Evolutionary conservation across 176 grass and related monocot genomes (phyloP).

Genomic region (Ampelocalamus luodianensis): DNA sequence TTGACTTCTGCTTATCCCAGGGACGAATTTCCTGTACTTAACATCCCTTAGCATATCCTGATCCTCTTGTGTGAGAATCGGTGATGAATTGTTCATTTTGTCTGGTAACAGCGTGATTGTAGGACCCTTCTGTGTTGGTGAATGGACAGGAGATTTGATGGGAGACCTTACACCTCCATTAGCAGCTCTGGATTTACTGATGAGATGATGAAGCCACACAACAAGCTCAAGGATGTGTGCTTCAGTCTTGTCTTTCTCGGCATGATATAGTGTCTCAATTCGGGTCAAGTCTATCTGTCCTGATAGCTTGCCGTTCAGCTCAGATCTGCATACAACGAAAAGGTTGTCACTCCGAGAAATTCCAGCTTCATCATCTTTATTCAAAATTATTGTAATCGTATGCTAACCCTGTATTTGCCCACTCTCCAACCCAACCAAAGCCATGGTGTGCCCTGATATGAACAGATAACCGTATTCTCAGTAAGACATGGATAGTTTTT

Average conservation of each 20-base stretch:
- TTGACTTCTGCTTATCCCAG: constrained; percentile 96
- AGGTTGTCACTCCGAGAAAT: constrained; percentile 20
- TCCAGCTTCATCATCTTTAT: constrained; percentile 23
- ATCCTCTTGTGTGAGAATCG: constrained; percentile 80
- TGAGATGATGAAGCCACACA: constrained; percentile 88
- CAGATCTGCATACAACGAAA: constrained; percentile 56
- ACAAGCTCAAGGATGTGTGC: constrained; percentile 81
- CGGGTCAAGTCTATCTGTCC: constrained; percentile 66
- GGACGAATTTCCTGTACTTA: constrained; percentile 73
- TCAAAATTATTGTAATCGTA: constrained; percentile 33
- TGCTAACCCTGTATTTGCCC: constrained; percentile 93
- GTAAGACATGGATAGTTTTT: constrained; percentile 33
- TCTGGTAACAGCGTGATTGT: constrained; percentile 38
- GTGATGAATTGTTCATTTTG: constrained; percentile 51
- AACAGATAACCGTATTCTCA: constrained; percentile 44
- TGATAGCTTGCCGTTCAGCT: constrained; percentile 61
- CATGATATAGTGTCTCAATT: constrained; percentile 89
- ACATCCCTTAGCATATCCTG: constrained; percentile 87
- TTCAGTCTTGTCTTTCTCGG: constrained; percentile 87
- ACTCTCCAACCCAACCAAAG: constrained; percentile 98
- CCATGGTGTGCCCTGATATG: constrained; percentile 85
- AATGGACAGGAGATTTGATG: constrained; percentile 83
- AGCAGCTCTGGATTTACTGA: constrained; percentile 67
- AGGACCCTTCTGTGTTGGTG: constrained; percentile 55
- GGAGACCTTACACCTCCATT: constrained; percentile 75